phyloP scores from a whole-genome alignment of 2,329 filamentous ascomycete species.

The Ophiostoma sp. region DNA sequence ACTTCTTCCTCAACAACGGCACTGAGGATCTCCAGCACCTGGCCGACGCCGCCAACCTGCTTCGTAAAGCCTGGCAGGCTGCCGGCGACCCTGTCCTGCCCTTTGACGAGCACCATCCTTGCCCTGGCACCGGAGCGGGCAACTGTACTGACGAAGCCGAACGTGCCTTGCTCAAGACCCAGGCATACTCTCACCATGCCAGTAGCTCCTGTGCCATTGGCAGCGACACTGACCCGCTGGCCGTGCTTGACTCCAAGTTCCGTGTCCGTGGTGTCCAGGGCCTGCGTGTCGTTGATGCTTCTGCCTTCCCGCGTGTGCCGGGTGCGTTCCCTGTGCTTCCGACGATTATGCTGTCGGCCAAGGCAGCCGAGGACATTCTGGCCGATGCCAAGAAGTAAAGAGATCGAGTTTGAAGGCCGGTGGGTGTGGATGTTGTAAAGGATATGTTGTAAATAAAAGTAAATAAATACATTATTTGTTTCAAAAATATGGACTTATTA shows the following conservation, averaged over 20 bases:
- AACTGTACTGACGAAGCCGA: conserved; percentile 27
- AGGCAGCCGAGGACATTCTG: conserved; percentile 57
- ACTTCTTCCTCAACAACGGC: conserved; percentile 52
- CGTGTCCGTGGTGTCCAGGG: conserved; percentile 52
- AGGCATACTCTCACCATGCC: conserved; percentile 56
- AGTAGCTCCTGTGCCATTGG: conserved; percentile 55
- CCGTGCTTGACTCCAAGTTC: conserved; percentile 56
- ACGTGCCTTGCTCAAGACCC: conserved; percentile 35
- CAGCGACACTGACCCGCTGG: conserved; percentile 49
- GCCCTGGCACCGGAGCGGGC: conserved; percentile 26
- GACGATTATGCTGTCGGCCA: conserved; percentile 53
- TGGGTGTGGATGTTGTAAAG: background rate
- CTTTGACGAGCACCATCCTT: conserved; percentile 29
- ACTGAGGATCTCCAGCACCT: conserved; percentile 29
- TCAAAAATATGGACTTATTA: too few species aligned
- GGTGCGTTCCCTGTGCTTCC: conserved; percentile 50
- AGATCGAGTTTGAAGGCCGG: background rate
- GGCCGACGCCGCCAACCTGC: conserved; percentile 29
- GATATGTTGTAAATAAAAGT: background rate
- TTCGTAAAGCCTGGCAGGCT: conserved; percentile 27
- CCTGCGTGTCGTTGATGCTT: conserved; percentile 59
- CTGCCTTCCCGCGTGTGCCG: conserved; percentile 49
- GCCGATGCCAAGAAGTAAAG: conserved; percentile 25
- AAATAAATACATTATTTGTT: background rate
- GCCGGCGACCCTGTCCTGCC: conserved; percentile 27